Evolutionary conservation across 306 rosid species (phyloP).

Genomic region (Malus sieversii): DNA sequence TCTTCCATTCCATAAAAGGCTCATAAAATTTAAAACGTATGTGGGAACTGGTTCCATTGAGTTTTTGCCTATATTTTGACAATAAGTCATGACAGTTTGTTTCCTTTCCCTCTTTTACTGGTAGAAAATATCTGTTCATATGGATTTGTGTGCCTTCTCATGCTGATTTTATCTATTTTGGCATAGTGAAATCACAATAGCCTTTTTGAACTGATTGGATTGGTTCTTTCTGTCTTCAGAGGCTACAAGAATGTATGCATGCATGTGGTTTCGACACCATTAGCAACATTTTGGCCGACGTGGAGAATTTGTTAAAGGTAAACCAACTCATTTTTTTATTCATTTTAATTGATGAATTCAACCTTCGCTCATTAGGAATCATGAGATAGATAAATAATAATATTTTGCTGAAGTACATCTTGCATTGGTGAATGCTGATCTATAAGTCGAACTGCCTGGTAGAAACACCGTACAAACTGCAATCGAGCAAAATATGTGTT

Average conservation of each 20-base stretch:
- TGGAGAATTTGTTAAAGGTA: conserved; percentile 69
- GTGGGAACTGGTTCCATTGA: not conserved
- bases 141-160: too few species aligned
- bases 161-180: too few species aligned
- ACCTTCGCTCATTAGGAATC: not conserved
- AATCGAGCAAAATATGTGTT: not conserved
- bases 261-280: conserved; percentile 51
- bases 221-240: conserved; percentile 38
- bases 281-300: conserved; percentile 46
- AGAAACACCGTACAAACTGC: not conserved
- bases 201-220: not conserved
- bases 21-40: not conserved
- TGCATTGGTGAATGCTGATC: not conserved
- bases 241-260: conserved; percentile 66
- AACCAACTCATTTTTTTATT: not conserved
- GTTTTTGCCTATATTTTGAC: not conserved
- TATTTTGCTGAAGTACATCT: not conserved
- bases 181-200: too few species aligned
- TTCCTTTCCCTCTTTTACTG: too few species aligned
- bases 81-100: too few species aligned
- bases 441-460: not conserved
- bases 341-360: not conserved
- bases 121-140: too few species aligned
- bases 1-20: not conserved
- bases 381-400: not conserved